phyloP scores from a whole-genome alignment of 495 filamentous ascomycete species.

The Aspergillus ostianus region DNA sequence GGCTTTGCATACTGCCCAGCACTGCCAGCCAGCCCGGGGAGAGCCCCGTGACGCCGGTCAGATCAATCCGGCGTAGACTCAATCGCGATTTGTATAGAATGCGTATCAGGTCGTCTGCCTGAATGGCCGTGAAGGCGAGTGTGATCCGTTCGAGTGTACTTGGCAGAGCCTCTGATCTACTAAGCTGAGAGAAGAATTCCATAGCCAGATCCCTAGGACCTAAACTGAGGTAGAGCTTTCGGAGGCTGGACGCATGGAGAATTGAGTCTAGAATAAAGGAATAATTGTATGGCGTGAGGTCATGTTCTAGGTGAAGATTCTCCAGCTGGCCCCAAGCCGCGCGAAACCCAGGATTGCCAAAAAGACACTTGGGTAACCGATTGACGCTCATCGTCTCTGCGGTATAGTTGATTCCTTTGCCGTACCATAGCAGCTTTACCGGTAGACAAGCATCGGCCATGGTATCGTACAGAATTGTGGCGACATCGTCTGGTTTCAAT shows the following conservation, averaged over 20 bases:
- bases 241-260: conserved; percentile 5
- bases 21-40: not conserved
- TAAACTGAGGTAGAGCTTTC: conserved; percentile 13
- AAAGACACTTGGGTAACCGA: conserved; percentile 12
- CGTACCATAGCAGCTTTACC: conserved; percentile 14
- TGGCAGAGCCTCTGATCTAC: not conserved
- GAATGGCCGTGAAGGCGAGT: not conserved
- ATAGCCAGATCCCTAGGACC: conserved; percentile 5
- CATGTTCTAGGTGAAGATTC: conserved; percentile 14
- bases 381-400: conserved; percentile 7
- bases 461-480: conserved; percentile 5
- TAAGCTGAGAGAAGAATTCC: conserved; percentile 8
- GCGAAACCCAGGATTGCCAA: conserved; percentile 4
- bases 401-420: conserved; percentile 10
- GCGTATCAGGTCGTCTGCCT: conserved; percentile 2
- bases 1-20: not conserved
- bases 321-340: conserved; percentile 3
- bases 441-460: conserved; percentile 9
- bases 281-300: conserved; percentile 12
- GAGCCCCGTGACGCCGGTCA: conserved; percentile 1
- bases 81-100: conserved; percentile 1
- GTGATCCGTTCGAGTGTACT: conserved; percentile 1
- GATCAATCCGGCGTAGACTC: not conserved
- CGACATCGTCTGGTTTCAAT: conserved; percentile 12
- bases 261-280: conserved; percentile 11